Percentiles rank a stretch among this genome's conserved stretches.
phyloP scores from a whole-genome alignment of 345 rosid species.

The Eucalyptus polybractea region DNA sequence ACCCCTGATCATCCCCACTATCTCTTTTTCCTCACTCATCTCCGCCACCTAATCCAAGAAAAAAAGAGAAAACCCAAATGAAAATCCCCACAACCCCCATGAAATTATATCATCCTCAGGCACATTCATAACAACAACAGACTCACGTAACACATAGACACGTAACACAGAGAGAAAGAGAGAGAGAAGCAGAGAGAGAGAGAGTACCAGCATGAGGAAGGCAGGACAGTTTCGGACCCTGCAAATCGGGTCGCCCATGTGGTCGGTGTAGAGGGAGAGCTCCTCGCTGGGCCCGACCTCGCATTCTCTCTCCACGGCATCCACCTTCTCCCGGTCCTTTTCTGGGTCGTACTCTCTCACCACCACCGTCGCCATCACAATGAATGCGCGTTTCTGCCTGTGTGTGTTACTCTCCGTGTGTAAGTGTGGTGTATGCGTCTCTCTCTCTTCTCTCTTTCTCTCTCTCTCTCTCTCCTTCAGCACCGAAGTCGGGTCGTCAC shows the following conservation, averaged over 20 bases:
- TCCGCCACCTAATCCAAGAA: slow-evolving; percentile 68
- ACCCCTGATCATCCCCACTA: slow-evolving; percentile 90
- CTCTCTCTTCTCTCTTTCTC: background rate
- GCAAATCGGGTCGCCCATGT: slow-evolving; percentile 95
- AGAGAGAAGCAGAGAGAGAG: background rate
- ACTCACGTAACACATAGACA: background rate
- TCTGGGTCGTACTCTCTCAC: slow-evolving; percentile 66
- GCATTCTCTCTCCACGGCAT: slow-evolving; percentile 72
- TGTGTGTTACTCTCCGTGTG: background rate
- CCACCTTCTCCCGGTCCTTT: slow-evolving; percentile 45
- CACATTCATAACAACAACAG: background rate
- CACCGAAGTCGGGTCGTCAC: background rate
- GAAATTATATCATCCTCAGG: background rate
- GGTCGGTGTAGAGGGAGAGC: slow-evolving; percentile 84
- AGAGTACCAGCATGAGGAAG: slow-evolving; percentile 82
- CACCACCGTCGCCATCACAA: slow-evolving; percentile 4
- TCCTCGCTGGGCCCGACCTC: slow-evolving; percentile 82
- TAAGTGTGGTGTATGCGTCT: background rate
- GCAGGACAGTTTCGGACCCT: slow-evolving; percentile 97
- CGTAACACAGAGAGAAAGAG: background rate
- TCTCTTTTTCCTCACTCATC: slow-evolving; percentile 32
- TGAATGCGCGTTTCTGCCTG: background rate
- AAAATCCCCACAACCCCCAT: background rate
- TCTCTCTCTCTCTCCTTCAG: background rate
- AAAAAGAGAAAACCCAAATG: background rate